Percentiles rank a stretch among this genome's conserved stretches.
Conservation (phyloP, 495 filamentous ascomycete species). For the Parmelia sp. region DNA sequence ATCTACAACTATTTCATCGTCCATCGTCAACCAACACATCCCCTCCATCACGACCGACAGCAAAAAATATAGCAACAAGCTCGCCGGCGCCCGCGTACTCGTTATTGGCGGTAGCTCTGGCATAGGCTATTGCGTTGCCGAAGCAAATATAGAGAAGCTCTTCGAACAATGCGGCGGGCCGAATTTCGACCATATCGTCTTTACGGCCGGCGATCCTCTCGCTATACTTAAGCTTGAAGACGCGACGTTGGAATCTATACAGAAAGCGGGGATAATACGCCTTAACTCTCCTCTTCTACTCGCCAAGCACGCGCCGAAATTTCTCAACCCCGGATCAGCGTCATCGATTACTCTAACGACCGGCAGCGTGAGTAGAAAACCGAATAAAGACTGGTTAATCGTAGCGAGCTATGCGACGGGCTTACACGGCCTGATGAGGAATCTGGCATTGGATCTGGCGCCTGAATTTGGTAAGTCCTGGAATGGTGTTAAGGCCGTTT, state of each 20-base stretch:
- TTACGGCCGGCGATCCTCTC: conserved; percentile 51
- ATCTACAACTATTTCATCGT: too few relatives aligned
- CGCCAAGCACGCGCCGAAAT: conserved; percentile 43
- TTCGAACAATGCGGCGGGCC: conserved; percentile 34
- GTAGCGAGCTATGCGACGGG: conserved; percentile 36
- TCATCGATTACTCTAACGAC: conserved; percentile 52
- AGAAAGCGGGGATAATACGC: conserved; percentile 41
- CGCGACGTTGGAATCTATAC: conserved; percentile 36
- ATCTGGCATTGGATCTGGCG: conserved; percentile 50
- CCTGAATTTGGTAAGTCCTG: conserved; percentile 55
- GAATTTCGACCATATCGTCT: conserved; percentile 55
- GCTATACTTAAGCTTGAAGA: conserved; percentile 33
- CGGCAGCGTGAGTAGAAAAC: conserved; percentile 42
- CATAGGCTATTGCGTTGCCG: conserved; percentile 52
- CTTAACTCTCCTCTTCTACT: conserved; percentile 46
- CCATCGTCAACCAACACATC: too few relatives aligned
- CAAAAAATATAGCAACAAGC: conserved; percentile 29
- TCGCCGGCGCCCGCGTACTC: conserved; percentile 37
- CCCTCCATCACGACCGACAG: conserved; percentile 22
- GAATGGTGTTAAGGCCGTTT: conserved; percentile 49
- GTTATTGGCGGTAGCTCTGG: conserved; percentile 51
- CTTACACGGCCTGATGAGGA: conserved; percentile 38
- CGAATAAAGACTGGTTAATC: conserved; percentile 42
- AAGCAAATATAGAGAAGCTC: conserved; percentile 41
- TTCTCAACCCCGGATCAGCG: conserved; percentile 35